Evolutionary conservation across 352 stramenopile species (phyloP).

Genomic region (Phytopythium sindhum): DNA sequence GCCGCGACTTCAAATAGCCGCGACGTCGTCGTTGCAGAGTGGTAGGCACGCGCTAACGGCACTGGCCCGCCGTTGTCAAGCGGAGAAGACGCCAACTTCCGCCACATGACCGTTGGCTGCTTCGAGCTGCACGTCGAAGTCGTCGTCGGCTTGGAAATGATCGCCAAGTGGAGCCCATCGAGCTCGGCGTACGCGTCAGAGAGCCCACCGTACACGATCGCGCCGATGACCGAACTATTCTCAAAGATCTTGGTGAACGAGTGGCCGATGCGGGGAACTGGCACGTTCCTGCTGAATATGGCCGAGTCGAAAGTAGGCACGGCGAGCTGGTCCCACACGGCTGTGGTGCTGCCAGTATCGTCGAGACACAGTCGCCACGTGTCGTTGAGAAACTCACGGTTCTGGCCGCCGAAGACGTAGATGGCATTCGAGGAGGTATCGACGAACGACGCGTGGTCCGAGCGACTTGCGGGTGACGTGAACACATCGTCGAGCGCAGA

Average conservation of each 20-base stretch:
- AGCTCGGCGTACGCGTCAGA: slow-evolving; percentile 45
- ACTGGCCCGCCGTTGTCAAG: slow-evolving; percentile 8
- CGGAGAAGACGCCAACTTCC: slow-evolving; percentile 17
- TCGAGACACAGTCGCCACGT: slow-evolving; percentile 58
- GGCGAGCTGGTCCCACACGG: slow-evolving; percentile 54
- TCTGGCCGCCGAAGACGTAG: slow-evolving; percentile 56
- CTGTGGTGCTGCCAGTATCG: slow-evolving; percentile 20
- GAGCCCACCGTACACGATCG: slow-evolving; percentile 46
- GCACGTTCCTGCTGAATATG: slow-evolving; percentile 16
- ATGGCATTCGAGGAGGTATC: slow-evolving; percentile 19
- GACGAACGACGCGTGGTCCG: slow-evolving; percentile 50
- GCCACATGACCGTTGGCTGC: slow-evolving; percentile 37
- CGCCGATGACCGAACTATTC: slow-evolving; percentile 35
- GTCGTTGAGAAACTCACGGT: slow-evolving; percentile 55
- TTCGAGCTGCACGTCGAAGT: slow-evolving; percentile 14
- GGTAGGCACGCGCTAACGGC: slow-evolving; percentile 41
- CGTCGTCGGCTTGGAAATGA: slow-evolving; percentile 32
- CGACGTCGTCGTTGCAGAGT: slow-evolving; percentile 37
- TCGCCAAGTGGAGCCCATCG: slow-evolving; percentile 33
- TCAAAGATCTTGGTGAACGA: slow-evolving; percentile 58
- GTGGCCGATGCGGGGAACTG: slow-evolving; percentile 47
- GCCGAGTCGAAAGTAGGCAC: slow-evolving; percentile 26
- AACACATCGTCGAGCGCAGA: slow-evolving; percentile 45
- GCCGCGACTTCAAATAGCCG: slow-evolving; percentile 21
- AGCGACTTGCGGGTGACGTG: slow-evolving; percentile 48